phyloP scores from a whole-genome alignment of 345 rosid genomes.

The Hirschfeldia incana region DNA sequence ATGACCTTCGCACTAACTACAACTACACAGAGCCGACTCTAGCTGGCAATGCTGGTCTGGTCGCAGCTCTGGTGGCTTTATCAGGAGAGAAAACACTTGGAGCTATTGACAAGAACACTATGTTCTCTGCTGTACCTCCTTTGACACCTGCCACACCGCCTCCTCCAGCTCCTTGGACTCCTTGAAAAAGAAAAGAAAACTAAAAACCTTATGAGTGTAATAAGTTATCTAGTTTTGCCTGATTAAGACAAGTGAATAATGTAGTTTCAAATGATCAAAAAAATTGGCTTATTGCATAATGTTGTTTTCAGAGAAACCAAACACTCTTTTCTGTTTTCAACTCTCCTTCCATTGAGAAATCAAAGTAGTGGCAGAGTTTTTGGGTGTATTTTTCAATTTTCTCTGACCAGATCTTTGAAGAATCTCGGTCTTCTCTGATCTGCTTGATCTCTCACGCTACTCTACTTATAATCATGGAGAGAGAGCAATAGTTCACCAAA shows the following conservation, averaged over 20 bases:
- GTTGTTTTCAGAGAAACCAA: constrained; percentile 5
- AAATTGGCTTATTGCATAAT: constrained; percentile 7
- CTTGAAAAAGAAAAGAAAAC: constrained; percentile 39
- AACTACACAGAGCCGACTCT: constrained; percentile 96
- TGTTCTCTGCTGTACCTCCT: constrained; percentile 38
- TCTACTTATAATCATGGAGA: too few species aligned
- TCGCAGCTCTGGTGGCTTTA: constrained; percentile 84
- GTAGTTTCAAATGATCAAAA: background rate
- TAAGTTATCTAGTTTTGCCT: constrained; percentile 14
- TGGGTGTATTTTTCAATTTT: too few species aligned
- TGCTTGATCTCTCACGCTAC: too few species aligned
- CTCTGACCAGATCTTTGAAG: too few species aligned
- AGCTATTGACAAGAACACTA: constrained; percentile 75
- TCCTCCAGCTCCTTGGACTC: constrained; percentile 97
- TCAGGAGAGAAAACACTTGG: constrained; percentile 54
- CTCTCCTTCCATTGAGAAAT: too few species aligned
- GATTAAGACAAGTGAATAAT: background rate
- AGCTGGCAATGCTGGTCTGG: constrained; percentile 88
- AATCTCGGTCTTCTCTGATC: too few species aligned
- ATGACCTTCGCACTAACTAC: constrained; percentile 72
- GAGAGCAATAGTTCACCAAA: too few species aligned
- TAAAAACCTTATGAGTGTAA: constrained; percentile 3
- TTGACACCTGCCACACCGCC: constrained; percentile 86
- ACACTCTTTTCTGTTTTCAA: background rate
- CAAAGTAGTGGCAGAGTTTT: too few species aligned